Evolutionary conservation across 2,329 filamentous ascomycete species (phyloP).

Genomic region (Fusarium chuoi): DNA sequence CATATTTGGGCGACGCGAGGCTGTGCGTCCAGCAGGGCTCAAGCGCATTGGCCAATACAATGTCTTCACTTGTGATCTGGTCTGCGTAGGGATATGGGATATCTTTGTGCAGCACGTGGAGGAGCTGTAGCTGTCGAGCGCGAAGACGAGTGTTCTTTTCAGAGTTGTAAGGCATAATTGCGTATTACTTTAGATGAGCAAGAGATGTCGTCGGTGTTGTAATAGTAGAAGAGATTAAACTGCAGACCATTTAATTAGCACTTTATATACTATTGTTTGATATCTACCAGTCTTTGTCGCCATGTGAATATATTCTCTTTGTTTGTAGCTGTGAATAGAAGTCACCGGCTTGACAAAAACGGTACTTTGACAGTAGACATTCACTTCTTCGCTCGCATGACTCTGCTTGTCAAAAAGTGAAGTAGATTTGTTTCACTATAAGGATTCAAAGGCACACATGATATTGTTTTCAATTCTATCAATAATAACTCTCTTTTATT

Average conservation of each 20-base stretch:
- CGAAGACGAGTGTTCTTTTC: not conserved
- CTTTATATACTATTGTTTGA: accelerated
- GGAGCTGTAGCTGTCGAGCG: not conserved
- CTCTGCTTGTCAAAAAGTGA: no score
- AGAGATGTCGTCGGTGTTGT: not conserved
- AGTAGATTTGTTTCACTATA: no score
- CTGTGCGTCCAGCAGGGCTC: not conserved
- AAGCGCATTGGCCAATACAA: not conserved
- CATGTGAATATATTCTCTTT: no score
- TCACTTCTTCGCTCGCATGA: no score
- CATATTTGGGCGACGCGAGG: not conserved
- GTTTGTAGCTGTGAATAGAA: no score
- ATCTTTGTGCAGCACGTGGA: not conserved
- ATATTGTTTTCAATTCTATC: no score
- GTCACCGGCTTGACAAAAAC: no score
- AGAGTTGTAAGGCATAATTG: not conserved
- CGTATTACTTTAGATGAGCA: not conserved
- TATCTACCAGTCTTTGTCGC: accelerated
- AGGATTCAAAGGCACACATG: no score
- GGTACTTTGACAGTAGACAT: no score
- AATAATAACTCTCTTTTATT: no score
- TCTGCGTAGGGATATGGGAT: not conserved
- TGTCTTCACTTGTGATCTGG: not conserved
- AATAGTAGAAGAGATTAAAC: accelerated
- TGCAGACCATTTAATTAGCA: no score